A percentile compares a stretch with the other conserved stretches of the same genome.
phyloP scores from a whole-genome alignment of 1,284 basidiomycete species.

The Grifola frondosa region DNA sequence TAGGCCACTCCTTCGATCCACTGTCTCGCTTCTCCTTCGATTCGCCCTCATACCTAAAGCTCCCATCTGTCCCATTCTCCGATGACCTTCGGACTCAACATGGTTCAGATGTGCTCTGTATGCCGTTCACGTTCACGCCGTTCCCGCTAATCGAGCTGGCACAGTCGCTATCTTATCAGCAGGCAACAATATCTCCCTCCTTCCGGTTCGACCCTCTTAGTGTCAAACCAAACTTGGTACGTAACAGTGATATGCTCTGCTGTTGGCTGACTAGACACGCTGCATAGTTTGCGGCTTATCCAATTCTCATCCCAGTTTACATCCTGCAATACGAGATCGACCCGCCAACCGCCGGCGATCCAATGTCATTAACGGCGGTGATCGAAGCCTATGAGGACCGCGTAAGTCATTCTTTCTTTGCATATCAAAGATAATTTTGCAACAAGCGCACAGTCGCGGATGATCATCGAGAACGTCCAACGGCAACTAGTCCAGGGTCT shows the following conservation, averaged over 20 bases:
- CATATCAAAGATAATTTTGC: slow-evolving; percentile 9
- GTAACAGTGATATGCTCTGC: slow-evolving; percentile 3
- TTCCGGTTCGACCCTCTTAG: slow-evolving; percentile 35
- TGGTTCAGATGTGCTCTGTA: slow-evolving; percentile 33
- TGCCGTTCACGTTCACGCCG: slow-evolving; percentile 20
- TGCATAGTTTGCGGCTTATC: slow-evolving; percentile 39
- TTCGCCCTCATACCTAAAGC: slow-evolving; percentile 15
- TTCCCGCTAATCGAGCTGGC: slow-evolving; percentile 14
- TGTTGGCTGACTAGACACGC: slow-evolving; percentile 9
- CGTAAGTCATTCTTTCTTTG: slow-evolving; percentile 21
- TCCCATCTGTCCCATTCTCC: slow-evolving; percentile 32
- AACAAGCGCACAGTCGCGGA: slow-evolving; percentile 2
- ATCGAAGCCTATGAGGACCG: slow-evolving; percentile 32
- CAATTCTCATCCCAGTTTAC: slow-evolving; percentile 43
- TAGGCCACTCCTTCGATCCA: slow-evolving; percentile 28
- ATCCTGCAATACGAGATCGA: slow-evolving; percentile 32
- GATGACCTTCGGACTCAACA: slow-evolving; percentile 32
- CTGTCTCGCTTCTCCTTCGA: slow-evolving; percentile 32
- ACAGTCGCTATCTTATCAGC: slow-evolving; percentile 12
- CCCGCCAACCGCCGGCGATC: slow-evolving; percentile 1
- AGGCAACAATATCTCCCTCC: slow-evolving; percentile 12
- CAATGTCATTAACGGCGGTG: slow-evolving; percentile 30
- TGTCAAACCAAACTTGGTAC: slow-evolving; percentile 34
- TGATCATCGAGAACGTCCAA: slow-evolving; percentile 2
- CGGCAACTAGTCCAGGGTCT: background rate